Evolutionary conservation across 768 basidiomycete species (phyloP), one percentile per base, ranked within the genome.

Genomic region (Naganishia vishniacii): DNA sequence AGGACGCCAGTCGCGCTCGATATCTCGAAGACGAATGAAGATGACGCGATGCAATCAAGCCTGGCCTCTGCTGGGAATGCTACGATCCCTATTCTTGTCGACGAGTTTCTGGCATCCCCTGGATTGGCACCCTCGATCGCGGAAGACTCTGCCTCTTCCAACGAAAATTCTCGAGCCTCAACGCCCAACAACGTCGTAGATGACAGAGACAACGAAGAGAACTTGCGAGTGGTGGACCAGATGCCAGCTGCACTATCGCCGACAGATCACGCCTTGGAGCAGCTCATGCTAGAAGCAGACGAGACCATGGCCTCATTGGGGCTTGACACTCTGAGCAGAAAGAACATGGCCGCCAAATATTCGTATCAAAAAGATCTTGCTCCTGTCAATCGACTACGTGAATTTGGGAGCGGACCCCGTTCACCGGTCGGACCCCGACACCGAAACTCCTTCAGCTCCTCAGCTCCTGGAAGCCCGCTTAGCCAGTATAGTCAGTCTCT

Each of bases 71-170:
- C n/a, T n/a, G n/a, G n/a, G n/a, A n/a, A n/a, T n/a, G n/a, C n/a
- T n/a, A n/a, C n/a, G 25, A 28, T 32, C 48, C 13, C 25, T 28
- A 40, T 29, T 7, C 46, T 47, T 16, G 29, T 63, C 2, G 62
- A 56, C 12, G 48, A 25, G n/a, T 25, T 16, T 20, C 41, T 40
- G 15, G 48, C 26, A n/a, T 28, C 62, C 31, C 63, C 63, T 37
- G 63, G 56, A 15, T 37, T 64, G 5, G 44, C 53, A 13, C 63
- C 63, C 11, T 64, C 63, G 16, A 53, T 59, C 45, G 51, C 44
- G 3, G 53, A 53, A 20, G 63, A 64, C 20, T 64, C 63, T 46
- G 63, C 53, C 6, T 64, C 63, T 4, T 63, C 62, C 45, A 48
- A 63, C 48, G 53, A 48, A 12, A 53, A 48, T 32, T 32, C 40